Conservation (phyloP, 2,329 filamentous ascomycete genomes). For the Aureobasidium sp. region DNA sequence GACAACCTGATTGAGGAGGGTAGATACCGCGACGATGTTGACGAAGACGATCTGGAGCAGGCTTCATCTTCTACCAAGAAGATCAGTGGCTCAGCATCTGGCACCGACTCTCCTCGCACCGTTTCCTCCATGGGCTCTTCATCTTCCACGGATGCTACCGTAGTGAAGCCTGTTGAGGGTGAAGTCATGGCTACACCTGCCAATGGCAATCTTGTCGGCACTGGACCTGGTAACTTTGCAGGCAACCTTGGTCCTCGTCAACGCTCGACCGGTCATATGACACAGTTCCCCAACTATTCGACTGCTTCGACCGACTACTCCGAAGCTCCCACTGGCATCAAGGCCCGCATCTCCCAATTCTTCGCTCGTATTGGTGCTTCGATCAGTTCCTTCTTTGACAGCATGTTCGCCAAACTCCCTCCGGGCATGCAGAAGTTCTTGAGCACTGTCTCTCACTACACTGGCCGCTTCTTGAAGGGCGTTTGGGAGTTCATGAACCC, state of each 20-base stretch:
- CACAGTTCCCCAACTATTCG: conserved; percentile 34
- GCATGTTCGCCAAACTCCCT: conserved; percentile 46
- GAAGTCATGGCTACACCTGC: conserved; percentile 37
- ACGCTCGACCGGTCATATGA: conserved; percentile 47
- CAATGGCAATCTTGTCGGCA: conserved; percentile 40
- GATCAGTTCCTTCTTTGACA: conserved; percentile 28
- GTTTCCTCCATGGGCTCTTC: conserved; percentile 20
- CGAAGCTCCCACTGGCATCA: conserved; percentile 20
- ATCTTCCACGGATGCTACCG: conserved; percentile 23
- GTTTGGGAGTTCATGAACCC: conserved; percentile 97
- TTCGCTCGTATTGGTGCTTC: conserved; percentile 20
- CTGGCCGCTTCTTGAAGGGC: conserved; percentile 53
- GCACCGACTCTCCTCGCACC: conserved; percentile 37
- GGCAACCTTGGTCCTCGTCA: conserved; percentile 28
- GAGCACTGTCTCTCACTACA: conserved; percentile 33
- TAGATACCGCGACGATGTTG: conserved; percentile 47
- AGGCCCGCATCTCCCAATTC: conserved; percentile 19
- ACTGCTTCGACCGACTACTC: conserved; percentile 21
- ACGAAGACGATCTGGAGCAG: conserved; percentile 38
- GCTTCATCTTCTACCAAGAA: conserved; percentile 14
- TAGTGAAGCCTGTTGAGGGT: conserved; percentile 23
- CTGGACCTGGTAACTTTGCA: conserved; percentile 32
- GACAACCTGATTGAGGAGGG: conserved; percentile 40
- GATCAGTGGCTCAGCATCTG: conserved; percentile 41
- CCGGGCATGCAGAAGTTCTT: conserved; percentile 45